A percentile compares a stretch with the other conserved stretches of the same genome.
These are phyloP conservation scores for Botrytis aclada DNA, from an alignment of 2,329 filamentous ascomycete species.

Conservation along the genomic window DNA sequence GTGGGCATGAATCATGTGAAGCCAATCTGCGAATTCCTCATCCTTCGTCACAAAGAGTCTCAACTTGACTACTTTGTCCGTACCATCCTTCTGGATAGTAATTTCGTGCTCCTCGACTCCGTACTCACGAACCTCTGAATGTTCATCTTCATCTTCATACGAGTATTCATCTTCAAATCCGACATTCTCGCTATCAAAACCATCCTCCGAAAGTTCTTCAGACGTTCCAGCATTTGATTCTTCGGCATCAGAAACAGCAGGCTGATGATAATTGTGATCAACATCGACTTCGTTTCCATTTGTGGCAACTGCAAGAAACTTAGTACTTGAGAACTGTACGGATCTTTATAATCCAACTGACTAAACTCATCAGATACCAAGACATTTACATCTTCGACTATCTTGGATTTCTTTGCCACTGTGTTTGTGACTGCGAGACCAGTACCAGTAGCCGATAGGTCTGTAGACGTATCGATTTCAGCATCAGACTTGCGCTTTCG, in stretches of 20 bases:
- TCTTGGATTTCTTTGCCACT: not conserved
- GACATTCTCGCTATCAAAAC: not conserved
- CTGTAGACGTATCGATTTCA: not conserved
- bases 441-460: not conserved
- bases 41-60: conserved; percentile 8
- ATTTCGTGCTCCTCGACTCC: not conserved
- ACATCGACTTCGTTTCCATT: not conserved
- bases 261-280: not conserved
- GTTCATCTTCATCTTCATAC: not conserved
- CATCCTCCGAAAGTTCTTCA: not conserved
- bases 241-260: not conserved
- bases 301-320: not conserved
- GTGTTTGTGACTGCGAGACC: not conserved
- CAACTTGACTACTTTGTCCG: not conserved
- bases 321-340: not conserved
- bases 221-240: not conserved
- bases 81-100: not conserved
- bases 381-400: not conserved
- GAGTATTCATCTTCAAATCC: not conserved
- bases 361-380: not conserved
- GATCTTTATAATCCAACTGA: not conserved
- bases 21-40: conserved; percentile 20
- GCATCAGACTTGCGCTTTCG: not conserved
- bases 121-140: not conserved
- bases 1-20: conserved; percentile 21